Percentiles rank a stretch among this genome's conserved stretches.
Conservation (phyloP, 768 basidiomycete species). For the Hygrocybe coccinea region DNA sequence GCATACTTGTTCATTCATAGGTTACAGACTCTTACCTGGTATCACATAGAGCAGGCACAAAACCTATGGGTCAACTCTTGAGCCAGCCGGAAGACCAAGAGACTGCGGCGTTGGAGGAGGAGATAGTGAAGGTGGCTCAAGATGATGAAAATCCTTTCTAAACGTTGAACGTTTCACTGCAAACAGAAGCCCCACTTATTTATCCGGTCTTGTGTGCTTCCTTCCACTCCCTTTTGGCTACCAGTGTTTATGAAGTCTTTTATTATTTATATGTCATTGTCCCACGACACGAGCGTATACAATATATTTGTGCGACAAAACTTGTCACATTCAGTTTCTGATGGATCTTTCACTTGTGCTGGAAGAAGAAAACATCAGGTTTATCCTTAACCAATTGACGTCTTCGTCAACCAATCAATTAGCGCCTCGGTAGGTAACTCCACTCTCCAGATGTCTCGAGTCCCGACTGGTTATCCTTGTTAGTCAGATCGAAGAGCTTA, state of each 20-base stretch:
- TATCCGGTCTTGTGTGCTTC: constrained; percentile 4
- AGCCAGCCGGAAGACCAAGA: constrained; percentile 38
- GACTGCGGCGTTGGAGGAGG: constrained; percentile 27
- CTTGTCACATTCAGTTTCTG: too few species aligned
- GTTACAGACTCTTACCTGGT: constrained; percentile 7
- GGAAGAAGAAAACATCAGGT: background rate
- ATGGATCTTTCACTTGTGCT: too few species aligned
- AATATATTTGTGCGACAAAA: too few species aligned
- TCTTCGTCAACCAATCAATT: background rate
- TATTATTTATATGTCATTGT: background rate
- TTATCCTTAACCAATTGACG: background rate
- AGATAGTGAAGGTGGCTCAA: constrained; percentile 36
- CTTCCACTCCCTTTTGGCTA: background rate
- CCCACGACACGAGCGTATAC: background rate
- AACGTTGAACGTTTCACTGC: constrained; percentile 9
- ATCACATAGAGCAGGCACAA: constrained; percentile 44
- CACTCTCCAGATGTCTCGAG: background rate
- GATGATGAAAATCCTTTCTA: constrained; percentile 76
- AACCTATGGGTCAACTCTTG: constrained; percentile 57
- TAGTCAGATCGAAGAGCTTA: constrained; percentile 32
- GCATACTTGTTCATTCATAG: constrained; percentile 21
- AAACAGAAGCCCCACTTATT: constrained; percentile 1
- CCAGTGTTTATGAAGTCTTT: background rate
- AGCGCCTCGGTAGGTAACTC: background rate
- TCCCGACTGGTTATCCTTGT: background rate